phyloP scores from a whole-genome alignment of 108 stramenopile genomes.

The Fistulifera pelliculosa region DNA sequence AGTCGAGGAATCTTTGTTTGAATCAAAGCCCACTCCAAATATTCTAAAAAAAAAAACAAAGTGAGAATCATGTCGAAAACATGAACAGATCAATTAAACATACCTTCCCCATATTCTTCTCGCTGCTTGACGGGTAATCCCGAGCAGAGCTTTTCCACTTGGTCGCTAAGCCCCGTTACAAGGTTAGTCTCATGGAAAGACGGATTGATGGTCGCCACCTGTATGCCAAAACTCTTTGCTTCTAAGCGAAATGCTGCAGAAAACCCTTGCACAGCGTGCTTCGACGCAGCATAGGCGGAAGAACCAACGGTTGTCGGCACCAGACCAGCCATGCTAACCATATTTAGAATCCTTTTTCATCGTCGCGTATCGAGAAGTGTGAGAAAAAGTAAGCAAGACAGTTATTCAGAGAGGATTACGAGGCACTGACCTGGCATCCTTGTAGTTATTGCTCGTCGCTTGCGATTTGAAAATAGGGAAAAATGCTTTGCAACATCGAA shows the following conservation, averaged over 20 bases:
- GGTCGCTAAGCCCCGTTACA: constrained; percentile 5
- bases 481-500: constrained; percentile 38
- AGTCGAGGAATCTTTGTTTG: no score
- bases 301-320: not conserved
- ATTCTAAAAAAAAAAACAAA: not conserved
- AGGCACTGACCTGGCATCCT: not conserved
- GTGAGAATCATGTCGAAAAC: not conserved
- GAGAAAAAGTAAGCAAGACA: no score
- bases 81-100: not conserved
- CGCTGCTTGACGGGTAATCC: not conserved
- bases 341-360: constrained; percentile 26
- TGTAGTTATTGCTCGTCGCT: constrained; percentile 8
- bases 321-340: constrained; percentile 36
- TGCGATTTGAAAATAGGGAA: constrained; percentile 33
- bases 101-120: constrained; percentile 31
- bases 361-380: not conserved
- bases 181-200: constrained; percentile 35
- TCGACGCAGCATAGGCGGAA: constrained; percentile 28
- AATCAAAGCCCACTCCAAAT: not conserved
- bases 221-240: constrained; percentile 22
- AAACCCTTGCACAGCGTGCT: constrained; percentile 38
- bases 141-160: constrained; percentile 10
- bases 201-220: constrained; percentile 34
- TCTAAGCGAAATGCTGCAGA: constrained; percentile 26
- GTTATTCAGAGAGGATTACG: no score